Conservation (phyloP, 345 rosid genomes). For the Geranium rotundifolium region DNA sequence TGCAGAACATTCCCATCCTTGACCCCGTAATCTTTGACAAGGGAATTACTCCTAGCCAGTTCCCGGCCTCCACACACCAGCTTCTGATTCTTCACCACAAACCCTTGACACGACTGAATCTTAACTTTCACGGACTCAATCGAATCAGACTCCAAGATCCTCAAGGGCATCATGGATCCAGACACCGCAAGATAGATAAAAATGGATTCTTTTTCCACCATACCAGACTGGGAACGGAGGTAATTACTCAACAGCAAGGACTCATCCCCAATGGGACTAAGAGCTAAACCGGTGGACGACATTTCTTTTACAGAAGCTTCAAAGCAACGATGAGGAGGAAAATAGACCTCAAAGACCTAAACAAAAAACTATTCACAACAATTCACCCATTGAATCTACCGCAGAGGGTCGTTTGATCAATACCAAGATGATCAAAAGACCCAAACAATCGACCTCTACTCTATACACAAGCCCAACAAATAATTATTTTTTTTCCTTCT, state of each 20-base stretch:
- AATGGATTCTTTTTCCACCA: slow-evolving; percentile 31
- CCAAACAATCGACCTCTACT: not conserved
- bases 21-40: slow-evolving; percentile 56
- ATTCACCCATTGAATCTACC: not conserved
- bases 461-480: not conserved
- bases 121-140: slow-evolving; percentile 53
- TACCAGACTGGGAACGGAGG: slow-evolving; percentile 12
- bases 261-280: slow-evolving; percentile 27
- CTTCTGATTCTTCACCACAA: slow-evolving; percentile 61
- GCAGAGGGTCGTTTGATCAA: not conserved
- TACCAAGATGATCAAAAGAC: not conserved
- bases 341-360: not conserved
- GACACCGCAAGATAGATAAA: slow-evolving; percentile 32
- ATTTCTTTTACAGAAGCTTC: slow-evolving; percentile 11
- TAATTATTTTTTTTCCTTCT: not conserved
- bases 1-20: slow-evolving; percentile 55
- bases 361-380: not conserved
- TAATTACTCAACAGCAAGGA: slow-evolving; percentile 18
- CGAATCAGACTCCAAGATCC: slow-evolving; percentile 47
- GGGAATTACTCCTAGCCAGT: slow-evolving; percentile 45
- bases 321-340: not conserved
- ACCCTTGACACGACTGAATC: slow-evolving; percentile 52
- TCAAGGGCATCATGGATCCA: slow-evolving; percentile 43
- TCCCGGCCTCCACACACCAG: slow-evolving; percentile 59
- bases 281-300: slow-evolving; percentile 41